Evolutionary conservation across 78 protist species (phyloP).

Genomic region (Ministeria vibrans): DNA sequence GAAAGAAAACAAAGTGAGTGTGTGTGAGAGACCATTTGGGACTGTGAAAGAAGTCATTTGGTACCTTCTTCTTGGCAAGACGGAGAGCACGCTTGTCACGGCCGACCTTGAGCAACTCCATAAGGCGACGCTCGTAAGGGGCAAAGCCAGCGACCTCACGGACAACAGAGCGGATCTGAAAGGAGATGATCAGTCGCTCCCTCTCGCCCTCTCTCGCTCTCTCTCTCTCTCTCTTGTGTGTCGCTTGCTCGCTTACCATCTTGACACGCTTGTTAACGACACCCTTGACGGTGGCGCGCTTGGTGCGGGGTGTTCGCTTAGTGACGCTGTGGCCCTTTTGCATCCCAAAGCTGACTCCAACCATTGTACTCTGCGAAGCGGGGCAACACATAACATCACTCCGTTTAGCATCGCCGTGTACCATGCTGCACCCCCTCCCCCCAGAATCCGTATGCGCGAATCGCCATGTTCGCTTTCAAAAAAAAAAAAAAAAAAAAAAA

Average conservation of each 20-base stretch:
- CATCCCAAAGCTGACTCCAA: no score
- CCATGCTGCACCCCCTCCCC: neutral
- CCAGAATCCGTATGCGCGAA: neutral
- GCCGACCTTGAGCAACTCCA: conserved; percentile 77
- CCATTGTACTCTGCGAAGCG: no score
- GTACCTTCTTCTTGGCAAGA: conserved; percentile 69
- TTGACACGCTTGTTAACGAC: conserved; percentile 1
- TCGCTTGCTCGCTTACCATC: no score
- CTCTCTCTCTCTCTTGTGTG: neutral
- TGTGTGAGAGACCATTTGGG: neutral
- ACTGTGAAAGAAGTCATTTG: neutral
- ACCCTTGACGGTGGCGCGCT: neutral
- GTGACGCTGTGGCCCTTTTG: conserved; percentile 4
- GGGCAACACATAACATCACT: neutral
- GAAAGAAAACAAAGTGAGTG: neutral
- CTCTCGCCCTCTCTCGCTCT: neutral
- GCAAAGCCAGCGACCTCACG: conserved; percentile 84
- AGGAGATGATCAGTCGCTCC: neutral
- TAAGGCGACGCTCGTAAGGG: conserved; percentile 86
- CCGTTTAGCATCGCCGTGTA: neutral
- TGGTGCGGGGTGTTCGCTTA: neutral
- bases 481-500: no score
- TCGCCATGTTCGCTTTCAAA: neutral
- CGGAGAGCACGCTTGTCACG: conserved; percentile 90
- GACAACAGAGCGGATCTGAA: conserved; percentile 51